These are phyloP conservation scores for Coemansia sp. DNA, from an alignment of 192 early-diverging fungal species.

Conservation along the genomic window DNA sequence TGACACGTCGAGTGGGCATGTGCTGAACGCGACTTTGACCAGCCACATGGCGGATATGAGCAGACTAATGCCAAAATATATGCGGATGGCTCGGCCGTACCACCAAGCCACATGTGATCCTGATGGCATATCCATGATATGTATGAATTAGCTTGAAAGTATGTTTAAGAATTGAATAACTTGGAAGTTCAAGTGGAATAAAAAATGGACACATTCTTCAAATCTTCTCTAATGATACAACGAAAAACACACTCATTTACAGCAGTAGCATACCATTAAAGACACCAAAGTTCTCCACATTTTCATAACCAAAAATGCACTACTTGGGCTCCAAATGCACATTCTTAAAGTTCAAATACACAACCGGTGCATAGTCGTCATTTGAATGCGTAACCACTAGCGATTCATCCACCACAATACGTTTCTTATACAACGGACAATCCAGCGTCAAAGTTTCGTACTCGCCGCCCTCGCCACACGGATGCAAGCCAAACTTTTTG, in stretches of 20 bases:
- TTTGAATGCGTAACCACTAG: conserved; percentile 77
- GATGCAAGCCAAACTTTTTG: conserved; percentile 76
- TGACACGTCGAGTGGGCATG: neutral
- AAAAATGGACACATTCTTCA: too few relatives aligned
- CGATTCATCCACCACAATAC: conserved; percentile 72
- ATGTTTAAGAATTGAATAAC: too few relatives aligned
- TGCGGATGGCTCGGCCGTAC: conserved; percentile 47
- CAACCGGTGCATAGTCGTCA: conserved; percentile 78
- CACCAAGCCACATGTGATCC: conserved; percentile 42
- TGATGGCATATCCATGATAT: neutral
- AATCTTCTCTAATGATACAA: too few relatives aligned
- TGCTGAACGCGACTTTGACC: conserved; percentile 16
- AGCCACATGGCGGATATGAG: conserved; percentile 35
- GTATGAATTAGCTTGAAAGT: neutral
- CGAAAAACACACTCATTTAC: too few relatives aligned
- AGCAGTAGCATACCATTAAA: too few relatives aligned
- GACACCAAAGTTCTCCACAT: too few relatives aligned
- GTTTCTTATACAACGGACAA: conserved; percentile 84
- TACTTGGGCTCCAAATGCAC: conserved; percentile 71
- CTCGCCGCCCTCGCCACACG: conserved; percentile 98
- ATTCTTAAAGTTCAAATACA: conserved; percentile 73
- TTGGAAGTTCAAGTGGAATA: too few relatives aligned
- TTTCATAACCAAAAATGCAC: conserved; percentile 4
- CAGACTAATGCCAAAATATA: conserved; percentile 45
- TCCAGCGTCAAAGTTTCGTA: conserved; percentile 94